These are phyloP conservation scores for Neophaeococcomyces mojaviensis DNA, from an alignment of 2,329 filamentous ascomycete genomes.

Conservation along the genomic window DNA sequence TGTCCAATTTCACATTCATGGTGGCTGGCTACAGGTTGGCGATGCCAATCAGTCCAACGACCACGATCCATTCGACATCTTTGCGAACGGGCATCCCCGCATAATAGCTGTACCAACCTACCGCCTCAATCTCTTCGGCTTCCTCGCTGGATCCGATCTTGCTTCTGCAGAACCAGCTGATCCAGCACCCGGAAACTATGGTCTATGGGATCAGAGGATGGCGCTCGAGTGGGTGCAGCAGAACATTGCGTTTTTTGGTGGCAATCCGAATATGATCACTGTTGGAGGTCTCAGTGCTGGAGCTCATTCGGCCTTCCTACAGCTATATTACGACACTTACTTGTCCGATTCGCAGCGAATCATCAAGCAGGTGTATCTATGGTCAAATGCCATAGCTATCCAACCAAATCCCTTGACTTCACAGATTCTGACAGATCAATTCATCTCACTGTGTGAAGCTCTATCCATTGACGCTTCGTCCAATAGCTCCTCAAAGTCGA, in stretches of 20 bases:
- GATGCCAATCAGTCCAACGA: constrained; percentile 36
- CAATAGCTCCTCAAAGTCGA: constrained; percentile 22
- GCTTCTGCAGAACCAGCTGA: constrained; percentile 23
- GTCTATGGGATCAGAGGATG: constrained; percentile 43
- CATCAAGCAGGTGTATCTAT: constrained; percentile 36
- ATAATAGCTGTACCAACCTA: constrained; percentile 43
- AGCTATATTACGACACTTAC: constrained; percentile 33
- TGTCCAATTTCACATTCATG: constrained; percentile 32
- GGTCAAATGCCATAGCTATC: constrained; percentile 41
- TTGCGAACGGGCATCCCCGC: constrained; percentile 27
- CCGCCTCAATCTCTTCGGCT: constrained; percentile 43
- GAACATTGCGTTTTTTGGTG: constrained; percentile 41
- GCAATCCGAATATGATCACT: constrained; percentile 40
- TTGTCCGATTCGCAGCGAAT: constrained; percentile 18
- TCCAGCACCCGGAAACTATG: constrained; percentile 33
- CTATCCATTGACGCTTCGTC: constrained; percentile 25
- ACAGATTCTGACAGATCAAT: constrained; percentile 33
- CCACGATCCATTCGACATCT: constrained; percentile 39
- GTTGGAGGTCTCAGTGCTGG: constrained; percentile 40
- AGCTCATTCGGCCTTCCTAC: constrained; percentile 37
- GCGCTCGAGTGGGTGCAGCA: constrained; percentile 46
- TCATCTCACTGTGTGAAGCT: constrained; percentile 35
- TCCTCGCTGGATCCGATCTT: constrained; percentile 38
- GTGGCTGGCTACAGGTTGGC: constrained; percentile 44
- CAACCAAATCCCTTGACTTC: constrained; percentile 34